Evolutionary conservation across 139 green algal genomes (phyloP).

Genomic region (Zygnema circumcarinatum): DNA sequence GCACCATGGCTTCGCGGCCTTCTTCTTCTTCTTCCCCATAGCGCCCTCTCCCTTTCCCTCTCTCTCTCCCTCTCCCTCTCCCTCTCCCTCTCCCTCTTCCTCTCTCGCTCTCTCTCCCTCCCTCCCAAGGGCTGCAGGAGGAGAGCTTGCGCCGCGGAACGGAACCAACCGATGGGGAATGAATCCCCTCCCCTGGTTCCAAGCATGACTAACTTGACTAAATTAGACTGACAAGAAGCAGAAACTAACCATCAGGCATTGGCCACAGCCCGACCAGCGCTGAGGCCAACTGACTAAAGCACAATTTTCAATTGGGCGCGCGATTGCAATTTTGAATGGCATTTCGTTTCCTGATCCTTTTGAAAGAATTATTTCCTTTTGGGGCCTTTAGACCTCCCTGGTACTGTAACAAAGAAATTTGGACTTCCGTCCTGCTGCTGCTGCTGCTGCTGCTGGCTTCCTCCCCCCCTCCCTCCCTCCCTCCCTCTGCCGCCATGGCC

Average conservation of each 20-base stretch:
- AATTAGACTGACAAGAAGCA: neutral
- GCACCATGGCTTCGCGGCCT: constrained; percentile 70
- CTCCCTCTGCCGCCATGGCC: too few relatives aligned
- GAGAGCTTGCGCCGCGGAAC: too few relatives aligned
- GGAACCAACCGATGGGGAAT: too few relatives aligned
- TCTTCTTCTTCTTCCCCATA: neutral
- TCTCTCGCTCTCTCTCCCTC: neutral
- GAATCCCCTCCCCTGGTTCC: neutral
- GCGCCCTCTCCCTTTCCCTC: neutral
- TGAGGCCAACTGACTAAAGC: neutral
- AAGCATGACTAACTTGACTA: neutral
- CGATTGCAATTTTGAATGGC: too few relatives aligned
- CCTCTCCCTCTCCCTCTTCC: neutral
- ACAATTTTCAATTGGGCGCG: too few relatives aligned
- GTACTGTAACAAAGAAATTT: too few relatives aligned
- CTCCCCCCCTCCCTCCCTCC: too few relatives aligned
- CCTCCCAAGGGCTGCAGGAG: neutral
- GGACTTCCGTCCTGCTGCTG: too few relatives aligned
- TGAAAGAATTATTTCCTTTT: too few relatives aligned
- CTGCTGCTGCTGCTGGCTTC: too few relatives aligned
- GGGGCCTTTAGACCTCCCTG: too few relatives aligned
- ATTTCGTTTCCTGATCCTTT: too few relatives aligned
- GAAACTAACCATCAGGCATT: neutral
- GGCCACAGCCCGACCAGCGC: neutral
- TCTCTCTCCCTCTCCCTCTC: neutral